These are phyloP conservation scores for Dendrobium huoshanense DNA, from an alignment of 106 monocot genomes.

Conservation along the genomic window DNA sequence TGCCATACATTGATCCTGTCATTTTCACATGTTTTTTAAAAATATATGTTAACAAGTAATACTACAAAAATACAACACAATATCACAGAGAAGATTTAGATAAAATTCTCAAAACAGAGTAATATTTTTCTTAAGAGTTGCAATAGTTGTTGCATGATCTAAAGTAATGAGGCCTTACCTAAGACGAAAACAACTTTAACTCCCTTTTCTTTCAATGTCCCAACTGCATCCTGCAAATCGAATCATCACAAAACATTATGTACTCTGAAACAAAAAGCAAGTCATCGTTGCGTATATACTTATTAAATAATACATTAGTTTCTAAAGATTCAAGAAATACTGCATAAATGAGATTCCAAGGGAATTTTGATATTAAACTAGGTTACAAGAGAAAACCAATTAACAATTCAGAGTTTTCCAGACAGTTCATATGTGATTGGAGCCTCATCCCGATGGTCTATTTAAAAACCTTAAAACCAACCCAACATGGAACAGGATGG, in stretches of 20 bases:
- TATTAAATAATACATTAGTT: background rate
- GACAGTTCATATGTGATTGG: background rate
- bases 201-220: conserved; percentile 1
- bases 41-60: background rate
- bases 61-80: background rate
- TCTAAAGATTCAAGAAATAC: background rate
- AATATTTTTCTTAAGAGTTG: background rate
- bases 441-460: background rate
- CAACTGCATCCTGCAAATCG: conserved; percentile 3
- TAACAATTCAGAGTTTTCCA: background rate
- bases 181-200: conserved; percentile 5
- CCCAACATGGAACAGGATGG: background rate
- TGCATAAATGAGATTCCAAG: background rate
- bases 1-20: background rate
- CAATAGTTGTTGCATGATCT: background rate
- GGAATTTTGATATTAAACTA: background rate
- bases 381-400: background rate
- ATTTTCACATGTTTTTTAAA: background rate
- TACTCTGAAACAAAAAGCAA: background rate
- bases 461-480: background rate
- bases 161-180: background rate
- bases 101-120: background rate
- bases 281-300: background rate
- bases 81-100: background rate
- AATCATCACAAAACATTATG: background rate